These are phyloP conservation scores for Mimosa pudica DNA, from an alignment of 306 rosid species.

Conservation along the genomic window DNA sequence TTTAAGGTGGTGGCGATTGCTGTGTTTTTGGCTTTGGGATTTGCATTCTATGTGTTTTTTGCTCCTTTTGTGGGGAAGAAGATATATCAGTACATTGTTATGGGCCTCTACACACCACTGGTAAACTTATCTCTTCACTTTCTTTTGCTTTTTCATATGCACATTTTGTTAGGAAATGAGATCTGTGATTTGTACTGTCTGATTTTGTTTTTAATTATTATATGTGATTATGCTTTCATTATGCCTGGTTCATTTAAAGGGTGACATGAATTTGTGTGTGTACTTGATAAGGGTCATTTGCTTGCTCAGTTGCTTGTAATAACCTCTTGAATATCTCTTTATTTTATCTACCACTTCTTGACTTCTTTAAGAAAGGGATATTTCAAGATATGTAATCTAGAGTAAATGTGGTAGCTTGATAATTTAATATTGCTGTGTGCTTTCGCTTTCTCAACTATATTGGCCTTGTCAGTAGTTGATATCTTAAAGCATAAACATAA, in stretches of 20 bases:
- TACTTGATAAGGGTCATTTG: slow-evolving; percentile 21
- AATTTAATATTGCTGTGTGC: neutral
- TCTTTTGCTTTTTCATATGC: slow-evolving; percentile 25
- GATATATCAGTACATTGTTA: slow-evolving; percentile 64
- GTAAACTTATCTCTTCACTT: slow-evolving; percentile 41
- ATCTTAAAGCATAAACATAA: neutral
- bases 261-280: slow-evolving; percentile 9
- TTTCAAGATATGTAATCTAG: neutral
- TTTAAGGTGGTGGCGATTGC: slow-evolving; percentile 89
- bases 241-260: slow-evolving; percentile 18
- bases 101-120: slow-evolving; percentile 83
- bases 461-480: neutral
- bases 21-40: slow-evolving; percentile 86
- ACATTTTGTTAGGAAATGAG: slow-evolving; percentile 38
- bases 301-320: slow-evolving; percentile 34
- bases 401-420: neutral
- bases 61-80: slow-evolving; percentile 86
- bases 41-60: slow-evolving; percentile 89
- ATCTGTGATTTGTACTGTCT: slow-evolving; percentile 47
- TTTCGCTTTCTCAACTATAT: slow-evolving; percentile 18
- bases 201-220: slow-evolving; percentile 28
- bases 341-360: neutral
- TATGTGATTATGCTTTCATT: slow-evolving; percentile 4
- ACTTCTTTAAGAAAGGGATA: slow-evolving; percentile 4
- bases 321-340: neutral